A percentile compares a stretch with the other conserved stretches of the same genome.
These are phyloP conservation scores for Trapa bicornis DNA, from an alignment of 345 rosid genomes.

Conservation along the genomic window DNA sequence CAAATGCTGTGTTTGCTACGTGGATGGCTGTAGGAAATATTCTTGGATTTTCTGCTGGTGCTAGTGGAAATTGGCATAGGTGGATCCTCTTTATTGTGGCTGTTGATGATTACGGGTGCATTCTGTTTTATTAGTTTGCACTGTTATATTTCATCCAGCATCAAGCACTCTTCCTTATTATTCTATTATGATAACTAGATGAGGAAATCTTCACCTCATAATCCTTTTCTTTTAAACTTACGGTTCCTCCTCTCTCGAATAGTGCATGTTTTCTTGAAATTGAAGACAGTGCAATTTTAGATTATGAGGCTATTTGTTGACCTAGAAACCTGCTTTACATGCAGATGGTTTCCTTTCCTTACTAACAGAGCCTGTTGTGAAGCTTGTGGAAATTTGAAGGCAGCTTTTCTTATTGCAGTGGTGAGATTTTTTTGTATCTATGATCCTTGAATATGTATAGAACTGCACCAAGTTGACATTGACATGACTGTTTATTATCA, in stretches of 20 bases:
- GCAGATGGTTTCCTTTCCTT: too few relatives aligned
- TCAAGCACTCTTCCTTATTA: not conserved
- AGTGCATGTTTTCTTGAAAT: not conserved
- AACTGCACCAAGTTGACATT: not conserved
- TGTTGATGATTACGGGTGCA: not conserved
- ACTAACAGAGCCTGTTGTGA: too few relatives aligned
- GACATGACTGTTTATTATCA: not conserved
- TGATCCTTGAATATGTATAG: not conserved
- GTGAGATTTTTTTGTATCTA: constrained; percentile 27
- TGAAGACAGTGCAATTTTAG: not conserved
- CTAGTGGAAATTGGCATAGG: constrained; percentile 93
- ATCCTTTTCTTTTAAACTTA: not conserved
- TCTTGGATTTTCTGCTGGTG: constrained; percentile 95
- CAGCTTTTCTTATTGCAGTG: constrained; percentile 90
- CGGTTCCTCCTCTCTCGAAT: not conserved
- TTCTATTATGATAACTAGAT: not conserved
- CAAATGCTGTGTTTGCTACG: constrained; percentile 87
- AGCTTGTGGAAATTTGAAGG: constrained; percentile 81
- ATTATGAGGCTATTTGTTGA: constrained; percentile 7
- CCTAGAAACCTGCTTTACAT: not conserved
- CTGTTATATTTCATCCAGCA: not conserved
- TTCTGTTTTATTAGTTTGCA: not conserved
- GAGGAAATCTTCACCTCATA: not conserved
- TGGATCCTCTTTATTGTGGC: constrained; percentile 17
- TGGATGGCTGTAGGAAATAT: constrained; percentile 99